phyloP scores from a whole-genome alignment of 495 filamentous ascomycete genomes.

The Penicillium longicatenatum region DNA sequence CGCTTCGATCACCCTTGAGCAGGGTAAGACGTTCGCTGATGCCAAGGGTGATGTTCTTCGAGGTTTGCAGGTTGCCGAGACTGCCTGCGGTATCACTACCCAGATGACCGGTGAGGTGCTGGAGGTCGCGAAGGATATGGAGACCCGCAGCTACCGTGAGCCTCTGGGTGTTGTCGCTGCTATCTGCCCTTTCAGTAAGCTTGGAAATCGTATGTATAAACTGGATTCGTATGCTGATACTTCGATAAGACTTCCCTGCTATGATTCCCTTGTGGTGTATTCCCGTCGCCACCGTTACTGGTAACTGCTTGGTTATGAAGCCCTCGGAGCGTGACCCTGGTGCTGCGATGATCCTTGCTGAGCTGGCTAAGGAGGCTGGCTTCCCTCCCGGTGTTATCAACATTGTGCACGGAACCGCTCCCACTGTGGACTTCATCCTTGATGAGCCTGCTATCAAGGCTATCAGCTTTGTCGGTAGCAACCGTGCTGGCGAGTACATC shows the following conservation, averaged over 20 bases:
- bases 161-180: slow-evolving; percentile 93
- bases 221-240: slow-evolving; percentile 15
- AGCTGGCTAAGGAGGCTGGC: slow-evolving; percentile 86
- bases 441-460: slow-evolving; percentile 97
- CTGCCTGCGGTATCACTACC: slow-evolving; percentile 90
- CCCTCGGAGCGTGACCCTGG: slow-evolving; percentile 98
- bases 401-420: slow-evolving; percentile 87
- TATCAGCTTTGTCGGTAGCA: slow-evolving; percentile 95
- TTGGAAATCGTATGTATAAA: not conserved
- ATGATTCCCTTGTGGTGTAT: slow-evolving; percentile 99
- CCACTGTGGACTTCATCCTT: slow-evolving; percentile 95
- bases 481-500: slow-evolving; percentile 97
- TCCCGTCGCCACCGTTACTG: slow-evolving; percentile 89
- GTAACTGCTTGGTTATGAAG: slow-evolving; percentile 94
- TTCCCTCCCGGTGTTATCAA: slow-evolving; percentile 95
- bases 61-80: slow-evolving; percentile 95
- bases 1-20: slow-evolving; percentile 94
- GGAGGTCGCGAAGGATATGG: slow-evolving; percentile 99
- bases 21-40: slow-evolving; percentile 98
- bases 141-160: slow-evolving; percentile 90
- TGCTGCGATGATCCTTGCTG: slow-evolving; percentile 95
- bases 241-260: slow-evolving; percentile 82
- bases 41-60: slow-evolving; percentile 93
- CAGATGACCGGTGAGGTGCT: slow-evolving; percentile 92
- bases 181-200: slow-evolving; percentile 97